A percentile compares a stretch with the other conserved stretches of the same genome.
These are phyloP conservation scores for Pseudopyricularia javanii DNA, from an alignment of 2,329 filamentous ascomycete species.

Conservation along the genomic window DNA sequence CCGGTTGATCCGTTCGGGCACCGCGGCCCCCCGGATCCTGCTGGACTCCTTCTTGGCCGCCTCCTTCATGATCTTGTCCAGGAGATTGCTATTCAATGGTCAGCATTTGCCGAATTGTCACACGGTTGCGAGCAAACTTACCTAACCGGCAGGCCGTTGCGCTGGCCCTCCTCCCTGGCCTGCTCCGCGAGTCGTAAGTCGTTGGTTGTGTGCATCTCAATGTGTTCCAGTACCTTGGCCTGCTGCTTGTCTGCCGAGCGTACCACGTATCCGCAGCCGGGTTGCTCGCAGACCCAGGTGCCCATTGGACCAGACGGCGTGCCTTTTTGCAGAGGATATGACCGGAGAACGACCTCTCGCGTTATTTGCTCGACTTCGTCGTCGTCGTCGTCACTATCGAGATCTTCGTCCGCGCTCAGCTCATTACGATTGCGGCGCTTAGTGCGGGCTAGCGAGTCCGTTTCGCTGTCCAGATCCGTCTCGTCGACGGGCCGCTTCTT, in stretches of 20 bases:
- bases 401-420: not conserved
- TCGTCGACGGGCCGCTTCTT: conserved; percentile 31
- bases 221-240: not conserved
- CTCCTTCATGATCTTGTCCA: conserved; percentile 1
- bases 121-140: not conserved
- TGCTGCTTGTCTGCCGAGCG: conserved; percentile 30
- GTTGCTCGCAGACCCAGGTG: conserved; percentile 54
- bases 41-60: not conserved
- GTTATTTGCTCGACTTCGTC: conserved; percentile 5
- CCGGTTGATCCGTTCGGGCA: not conserved
- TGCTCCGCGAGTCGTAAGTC: not conserved
- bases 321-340: conserved; percentile 35
- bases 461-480: conserved; percentile 22
- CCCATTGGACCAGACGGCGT: conserved; percentile 43
- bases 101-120: not conserved
- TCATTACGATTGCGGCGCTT: conserved; percentile 1
- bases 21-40: not conserved
- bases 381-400: conserved; percentile 6
- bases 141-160: not conserved
- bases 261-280: conserved; percentile 51
- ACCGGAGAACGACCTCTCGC: conserved; percentile 28
- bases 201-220: not conserved
- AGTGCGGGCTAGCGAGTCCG: conserved; percentile 10
- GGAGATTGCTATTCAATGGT: not conserved
- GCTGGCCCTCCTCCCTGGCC: not conserved